Base-by-base conservation (phyloP, 768 basidiomycete genomes). In the Boletus speciosus region DNA sequence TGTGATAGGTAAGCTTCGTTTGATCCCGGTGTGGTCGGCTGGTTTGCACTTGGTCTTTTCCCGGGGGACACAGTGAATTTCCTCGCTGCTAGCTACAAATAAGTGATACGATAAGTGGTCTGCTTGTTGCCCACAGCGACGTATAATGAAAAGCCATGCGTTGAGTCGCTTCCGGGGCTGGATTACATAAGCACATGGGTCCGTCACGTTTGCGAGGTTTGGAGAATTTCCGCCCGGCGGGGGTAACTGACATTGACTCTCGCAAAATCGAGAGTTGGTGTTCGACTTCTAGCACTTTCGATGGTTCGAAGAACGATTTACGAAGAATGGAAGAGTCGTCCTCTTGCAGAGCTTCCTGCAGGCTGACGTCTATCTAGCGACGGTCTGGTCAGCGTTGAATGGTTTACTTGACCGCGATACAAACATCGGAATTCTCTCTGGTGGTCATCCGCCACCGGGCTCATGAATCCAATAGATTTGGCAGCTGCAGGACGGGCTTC, bases 391-490 rank as follows among this genome's bases (percentile, higher is more conserved):
- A 16, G 35, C 27, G 12, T 47, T 47, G 44, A 42, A 19, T 48
- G 25, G 11, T 14, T 32, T 29, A 39, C 32, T 16, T 53, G 34
- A 43, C 49, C 37, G 47, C 19, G 19, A 43, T 59, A 25, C 49
- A 47, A 49, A 34, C 32, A 43, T 19, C 12, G 38, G 23, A 47
- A 48, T 38, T 45, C 27, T 48, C 34, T 31, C 6, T 4, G 6
- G 3, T 45, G 61, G 38, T 54, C 44, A 54, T 61, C 58, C 63
- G 63, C 64, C 63, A 66, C 61, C 60, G 62, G 51, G 36, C 4
- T 46, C 31, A 51, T 50, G 51, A 39, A 46, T 19, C 10, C 43
- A 42, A 44, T 49, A 36, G 35, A 46, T 12, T 23, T 37, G 32
- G 42, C 5, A n/a, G 47, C 29, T 10, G 16, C 31, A n/a, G 21